Percentiles rank a stretch among this genome's conserved stretches.
phyloP scores from a whole-genome alignment of 2,329 filamentous ascomycete species.

The Aspergillus awamori region DNA sequence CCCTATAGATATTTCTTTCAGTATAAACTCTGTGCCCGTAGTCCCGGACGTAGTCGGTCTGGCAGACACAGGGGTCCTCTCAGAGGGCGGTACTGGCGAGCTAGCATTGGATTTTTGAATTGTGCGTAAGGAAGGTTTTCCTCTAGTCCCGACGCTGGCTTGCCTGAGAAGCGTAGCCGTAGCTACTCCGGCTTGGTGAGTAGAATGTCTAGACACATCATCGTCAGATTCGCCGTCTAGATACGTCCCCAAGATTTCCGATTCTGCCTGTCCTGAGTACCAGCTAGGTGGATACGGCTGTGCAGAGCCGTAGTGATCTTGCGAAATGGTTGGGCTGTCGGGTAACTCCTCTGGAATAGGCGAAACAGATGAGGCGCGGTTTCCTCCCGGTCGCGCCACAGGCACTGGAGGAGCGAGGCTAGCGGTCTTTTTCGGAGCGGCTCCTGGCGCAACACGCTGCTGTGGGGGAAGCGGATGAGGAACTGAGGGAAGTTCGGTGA shows the following conservation, averaged over 20 bases:
- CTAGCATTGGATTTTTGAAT: slow-evolving; percentile 38
- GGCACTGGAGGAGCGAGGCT: slow-evolving; percentile 36
- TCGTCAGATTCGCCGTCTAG: slow-evolving; percentile 34
- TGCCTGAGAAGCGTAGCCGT: slow-evolving; percentile 39
- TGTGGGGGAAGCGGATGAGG: slow-evolving; percentile 26
- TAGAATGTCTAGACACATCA: slow-evolving; percentile 17
- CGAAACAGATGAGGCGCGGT: slow-evolving; percentile 67
- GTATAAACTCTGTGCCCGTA: slow-evolving; percentile 10
- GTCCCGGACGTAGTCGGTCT: slow-evolving; percentile 10
- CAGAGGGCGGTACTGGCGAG: slow-evolving; percentile 19
- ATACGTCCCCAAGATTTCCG: slow-evolving; percentile 48
- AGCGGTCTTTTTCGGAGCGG: slow-evolving; percentile 30
- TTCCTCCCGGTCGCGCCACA: slow-evolving; percentile 39
- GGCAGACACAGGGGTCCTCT: slow-evolving; percentile 9
- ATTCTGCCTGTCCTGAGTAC: slow-evolving; percentile 54
- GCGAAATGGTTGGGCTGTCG: slow-evolving; percentile 50
- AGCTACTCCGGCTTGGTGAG: slow-evolving; percentile 25
- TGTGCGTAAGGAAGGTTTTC: slow-evolving; percentile 46
- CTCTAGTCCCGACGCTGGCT: slow-evolving; percentile 48
- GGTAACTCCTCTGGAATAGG: slow-evolving; percentile 75
- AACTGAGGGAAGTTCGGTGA: slow-evolving; percentile 32
- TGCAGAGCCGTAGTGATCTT: slow-evolving; percentile 70
- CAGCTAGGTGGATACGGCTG: slow-evolving; percentile 71
- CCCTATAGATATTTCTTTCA: slow-evolving; percentile 19
- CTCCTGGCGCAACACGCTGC: slow-evolving; percentile 11